Evolutionary conservation across 352 stramenopile genomes (phyloP).

Genomic region (Phytophthora crassamura): DNA sequence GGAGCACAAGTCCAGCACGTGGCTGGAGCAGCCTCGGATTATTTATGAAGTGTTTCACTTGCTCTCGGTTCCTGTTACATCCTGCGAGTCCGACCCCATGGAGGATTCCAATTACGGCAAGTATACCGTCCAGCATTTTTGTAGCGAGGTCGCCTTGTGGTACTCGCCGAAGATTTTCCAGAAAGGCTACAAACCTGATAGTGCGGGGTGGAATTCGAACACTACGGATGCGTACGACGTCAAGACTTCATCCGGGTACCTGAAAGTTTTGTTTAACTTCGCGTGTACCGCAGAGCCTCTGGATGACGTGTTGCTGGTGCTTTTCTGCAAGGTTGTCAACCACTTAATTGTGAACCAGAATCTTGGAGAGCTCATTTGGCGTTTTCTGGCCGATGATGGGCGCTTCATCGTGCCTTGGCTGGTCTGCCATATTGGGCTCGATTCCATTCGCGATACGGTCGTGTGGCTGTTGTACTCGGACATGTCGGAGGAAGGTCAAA

Average conservation of each 20-base stretch:
- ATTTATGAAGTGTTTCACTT: constrained; percentile 85
- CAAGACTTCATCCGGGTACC: constrained; percentile 58
- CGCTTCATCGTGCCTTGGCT: constrained; percentile 77
- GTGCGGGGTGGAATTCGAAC: constrained; percentile 44
- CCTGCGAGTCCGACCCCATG: constrained; percentile 36
- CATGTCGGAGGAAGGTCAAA: constrained; percentile 71
- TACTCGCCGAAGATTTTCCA: constrained; percentile 84
- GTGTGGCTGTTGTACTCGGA: constrained; percentile 89
- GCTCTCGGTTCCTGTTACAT: constrained; percentile 54
- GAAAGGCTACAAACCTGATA: constrained; percentile 49
- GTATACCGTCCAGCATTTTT: constrained; percentile 88
- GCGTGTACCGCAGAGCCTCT: constrained; percentile 67
- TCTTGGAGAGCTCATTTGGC: constrained; percentile 69
- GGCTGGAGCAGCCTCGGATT: constrained; percentile 81
- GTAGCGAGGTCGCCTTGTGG: constrained; percentile 78
- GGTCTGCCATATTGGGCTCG: constrained; percentile 81
- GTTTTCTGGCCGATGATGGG: constrained; percentile 75
- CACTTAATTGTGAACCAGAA: constrained; percentile 80
- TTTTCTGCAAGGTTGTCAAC: constrained; percentile 90
- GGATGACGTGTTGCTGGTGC: constrained; percentile 79
- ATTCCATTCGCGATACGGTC: constrained; percentile 85
- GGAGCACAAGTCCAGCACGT: constrained; percentile 70
- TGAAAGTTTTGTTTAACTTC: constrained; percentile 89
- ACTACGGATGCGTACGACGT: constrained; percentile 58
- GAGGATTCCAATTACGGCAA: constrained; percentile 79